phyloP scores from a whole-genome alignment of 2,329 filamentous ascomycete species.

The Lachnellula willkommii region DNA sequence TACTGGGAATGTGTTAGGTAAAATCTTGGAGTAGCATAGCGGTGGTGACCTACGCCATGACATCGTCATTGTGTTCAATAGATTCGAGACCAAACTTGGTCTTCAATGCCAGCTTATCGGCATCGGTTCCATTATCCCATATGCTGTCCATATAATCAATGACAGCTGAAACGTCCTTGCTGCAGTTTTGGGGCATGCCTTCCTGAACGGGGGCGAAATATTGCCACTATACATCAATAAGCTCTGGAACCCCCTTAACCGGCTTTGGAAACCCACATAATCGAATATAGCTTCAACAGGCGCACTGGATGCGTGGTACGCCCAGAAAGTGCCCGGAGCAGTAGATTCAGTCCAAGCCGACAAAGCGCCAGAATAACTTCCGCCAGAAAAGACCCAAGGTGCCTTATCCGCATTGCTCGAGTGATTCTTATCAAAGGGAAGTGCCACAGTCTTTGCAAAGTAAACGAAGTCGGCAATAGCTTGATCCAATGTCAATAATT shows the following conservation, averaged over 20 bases:
- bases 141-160: conserved; percentile 50
- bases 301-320: conserved; percentile 52
- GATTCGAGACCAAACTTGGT: conserved; percentile 45
- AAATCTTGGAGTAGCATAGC: not conserved
- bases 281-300: conserved; percentile 51
- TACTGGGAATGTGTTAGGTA: conserved; percentile 28
- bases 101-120: conserved; percentile 43
- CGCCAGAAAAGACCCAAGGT: conserved; percentile 53
- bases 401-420: conserved; percentile 46
- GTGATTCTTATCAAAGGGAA: conserved; percentile 47
- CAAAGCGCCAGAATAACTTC: conserved; percentile 52
- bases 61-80: conserved; percentile 40
- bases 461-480: conserved; percentile 48
- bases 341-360: conserved; percentile 50
- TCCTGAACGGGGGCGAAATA: conserved; percentile 53
- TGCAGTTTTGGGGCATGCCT: conserved; percentile 56
- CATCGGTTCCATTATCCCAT: conserved; percentile 37
- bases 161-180: conserved; percentile 45
- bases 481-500: conserved; percentile 49
- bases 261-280: conserved; percentile 34
- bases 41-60: conserved; percentile 22
- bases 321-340: conserved; percentile 53
- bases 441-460: conserved; percentile 47
- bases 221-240: conserved; percentile 39
- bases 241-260: not conserved